Evolutionary conservation across 164 flowering plant genomes (phyloP), one percentile per base, ranked within the genome.

Genomic region (Liriodendron chinense): DNA sequence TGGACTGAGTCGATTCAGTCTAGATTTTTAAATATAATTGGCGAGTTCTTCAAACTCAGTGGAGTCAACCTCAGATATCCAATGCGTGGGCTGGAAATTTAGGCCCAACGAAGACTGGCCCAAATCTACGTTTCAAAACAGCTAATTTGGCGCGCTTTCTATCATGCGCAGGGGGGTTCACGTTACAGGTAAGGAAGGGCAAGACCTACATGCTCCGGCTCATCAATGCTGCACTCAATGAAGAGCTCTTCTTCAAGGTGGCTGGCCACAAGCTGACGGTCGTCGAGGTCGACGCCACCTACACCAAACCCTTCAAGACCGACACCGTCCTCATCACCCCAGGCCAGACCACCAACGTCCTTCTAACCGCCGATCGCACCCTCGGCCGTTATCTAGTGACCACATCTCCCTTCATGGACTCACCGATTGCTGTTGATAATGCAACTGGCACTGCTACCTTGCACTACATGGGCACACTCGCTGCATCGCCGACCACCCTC

Each of bases 311-410:
- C 8, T 89, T 92, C 83, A 70, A 78, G 23, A 87, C 78, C 4
- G 86, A 88, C 75, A 92, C 91, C 0, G 64, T 92, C 1, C 65
- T 91, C 7, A 80, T 92, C 0, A 84, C 89, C 64, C 97, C 97
- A 0, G 97, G 97, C 76, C 97, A 92, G 65, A 92, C 95, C 78
- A 92, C 94, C 48, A 89, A 89, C 26, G 94, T 74, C 50, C 86
- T 92, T 20, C 65, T 92, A 7, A 82, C 83, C 1, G 84, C 97
- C 2, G 50, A 80, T 47, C 62, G 79, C 12, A 49, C 23, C 50
- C 48, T 89, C 62, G 93, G 93, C 64, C 85, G 88, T 69, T 92
- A 84, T 84, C 47, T 85, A 14, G 73, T 91, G 4, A 76, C 90
- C 0, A 89, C 86, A 48, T 86, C 94, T 20, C 86, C 97, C 3